phyloP scores from a whole-genome alignment of 1,284 basidiomycete genomes.

The Mycena sp. region DNA sequence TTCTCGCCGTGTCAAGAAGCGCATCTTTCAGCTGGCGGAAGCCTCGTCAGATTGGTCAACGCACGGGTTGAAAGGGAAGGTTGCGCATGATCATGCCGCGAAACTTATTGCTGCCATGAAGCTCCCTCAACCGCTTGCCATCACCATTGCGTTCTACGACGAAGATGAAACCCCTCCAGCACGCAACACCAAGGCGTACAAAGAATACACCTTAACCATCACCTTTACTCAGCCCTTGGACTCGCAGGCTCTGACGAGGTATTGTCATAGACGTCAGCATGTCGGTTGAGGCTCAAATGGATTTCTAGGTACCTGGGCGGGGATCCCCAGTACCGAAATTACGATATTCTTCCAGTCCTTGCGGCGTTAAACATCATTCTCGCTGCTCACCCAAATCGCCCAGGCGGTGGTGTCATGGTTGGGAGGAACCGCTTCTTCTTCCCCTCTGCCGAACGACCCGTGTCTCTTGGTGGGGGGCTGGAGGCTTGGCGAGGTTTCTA shows the following conservation, averaged over 20 bases:
- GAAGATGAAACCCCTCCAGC: constrained; percentile 66
- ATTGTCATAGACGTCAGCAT: constrained; percentile 34
- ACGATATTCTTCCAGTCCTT: constrained; percentile 75
- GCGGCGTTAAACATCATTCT: constrained; percentile 79
- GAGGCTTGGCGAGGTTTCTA: constrained; percentile 82
- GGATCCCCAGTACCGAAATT: constrained; percentile 63
- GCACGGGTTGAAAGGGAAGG: constrained; percentile 56
- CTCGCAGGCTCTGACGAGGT: constrained; percentile 65
- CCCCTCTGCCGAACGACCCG: constrained; percentile 54
- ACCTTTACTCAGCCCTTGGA: constrained; percentile 67
- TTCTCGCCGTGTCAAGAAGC: constrained; percentile 65
- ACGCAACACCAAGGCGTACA: constrained; percentile 53
- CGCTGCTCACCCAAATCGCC: constrained; percentile 66
- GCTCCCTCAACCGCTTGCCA: constrained; percentile 66
- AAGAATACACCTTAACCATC: constrained; percentile 68
- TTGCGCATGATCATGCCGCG: constrained; percentile 75
- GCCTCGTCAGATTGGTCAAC: constrained; percentile 61
- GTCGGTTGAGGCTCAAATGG: constrained; percentile 24
- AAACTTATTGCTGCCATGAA: constrained; percentile 68
- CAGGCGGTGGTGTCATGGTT: constrained; percentile 75
- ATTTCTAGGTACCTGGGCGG: constrained; percentile 66
- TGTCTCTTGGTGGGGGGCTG: constrained; percentile 66
- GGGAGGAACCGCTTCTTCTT: constrained; percentile 84
- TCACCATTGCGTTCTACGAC: constrained; percentile 68
- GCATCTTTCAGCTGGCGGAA: constrained; percentile 80